These are phyloP conservation scores for Phlebiopsis gigantea DNA, from an alignment of 768 basidiomycete species.

Conservation along the genomic window DNA sequence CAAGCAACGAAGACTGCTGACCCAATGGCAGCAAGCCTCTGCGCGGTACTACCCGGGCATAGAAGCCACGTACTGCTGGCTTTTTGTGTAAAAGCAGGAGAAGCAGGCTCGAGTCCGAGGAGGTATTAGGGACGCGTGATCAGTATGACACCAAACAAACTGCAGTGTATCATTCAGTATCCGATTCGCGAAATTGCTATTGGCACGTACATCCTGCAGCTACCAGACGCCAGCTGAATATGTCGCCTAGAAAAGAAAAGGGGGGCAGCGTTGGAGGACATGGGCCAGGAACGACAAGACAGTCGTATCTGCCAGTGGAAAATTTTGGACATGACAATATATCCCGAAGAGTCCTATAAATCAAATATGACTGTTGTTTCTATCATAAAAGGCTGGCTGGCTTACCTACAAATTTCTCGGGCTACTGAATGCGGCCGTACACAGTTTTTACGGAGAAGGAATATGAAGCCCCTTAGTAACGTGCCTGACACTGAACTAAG, in stretches of 20 bases:
- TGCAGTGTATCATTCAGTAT: constrained; percentile 37
- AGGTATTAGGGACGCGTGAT: not conserved
- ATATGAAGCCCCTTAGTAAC: constrained; percentile 45
- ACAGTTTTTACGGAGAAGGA: constrained; percentile 62
- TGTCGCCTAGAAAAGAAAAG: constrained; percentile 56
- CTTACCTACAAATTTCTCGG: constrained; percentile 60
- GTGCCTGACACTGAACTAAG: too few relatives aligned
- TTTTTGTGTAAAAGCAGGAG: too few relatives aligned
- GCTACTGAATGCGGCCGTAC: constrained; percentile 51
- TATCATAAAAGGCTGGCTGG: not conserved
- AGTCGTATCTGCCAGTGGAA: constrained; percentile 74
- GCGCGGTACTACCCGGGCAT: too few relatives aligned
- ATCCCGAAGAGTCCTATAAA: constrained; percentile 68
- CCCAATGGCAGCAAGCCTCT: not conserved
- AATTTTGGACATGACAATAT: constrained; percentile 68
- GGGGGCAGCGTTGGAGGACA: constrained; percentile 54
- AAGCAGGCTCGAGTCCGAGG: too few relatives aligned
- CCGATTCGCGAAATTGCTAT: not conserved
- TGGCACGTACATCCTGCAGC: constrained; percentile 37
- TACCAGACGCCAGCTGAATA: constrained; percentile 47
- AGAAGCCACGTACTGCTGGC: too few relatives aligned
- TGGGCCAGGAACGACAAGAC: constrained; percentile 75
- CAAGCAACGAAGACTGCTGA: not conserved
- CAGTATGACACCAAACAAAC: constrained; percentile 74
- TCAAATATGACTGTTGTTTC: constrained; percentile 27